Evolutionary conservation across 495 filamentous ascomycete genomes (phyloP), one percentile per base, ranked within the genome.

Genomic region (Clavariopsis aquatica): DNA sequence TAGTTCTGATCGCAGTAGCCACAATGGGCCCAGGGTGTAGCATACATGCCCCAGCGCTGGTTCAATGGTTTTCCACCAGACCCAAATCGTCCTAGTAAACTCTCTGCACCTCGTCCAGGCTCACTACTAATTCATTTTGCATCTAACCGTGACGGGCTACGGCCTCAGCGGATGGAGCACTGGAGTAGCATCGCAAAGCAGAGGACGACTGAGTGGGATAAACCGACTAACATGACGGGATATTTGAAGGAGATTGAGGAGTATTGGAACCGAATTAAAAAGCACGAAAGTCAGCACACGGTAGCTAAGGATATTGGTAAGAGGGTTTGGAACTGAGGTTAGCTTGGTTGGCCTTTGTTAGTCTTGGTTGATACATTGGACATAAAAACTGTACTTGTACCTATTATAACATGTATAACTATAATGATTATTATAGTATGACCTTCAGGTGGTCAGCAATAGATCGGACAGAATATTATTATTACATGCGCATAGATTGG

Each of bases 21-120:
- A 12, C 77, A 74, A 74, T 76, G 52, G 67, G 55, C 57, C 27
- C 55, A 36, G 6, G 23, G 43, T 26, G 58, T 57, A 15, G 51
- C 52, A 41, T 55, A 57, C 12, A 56, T 64, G 0, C 76, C 77
- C 22, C 76, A 77, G 52, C 64, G 72, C 5, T 79, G 76, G 76
- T 78, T 79, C 73, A 79, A 78, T 47, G 73, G 70, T 5, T 79
- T 75, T 38, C 75, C 76, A 24, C 68, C 69, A 28, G 68, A 71
- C 52, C 12, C 23, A 62, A 65, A 52, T 27, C 22, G 2, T 70
- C 71, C 52, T 36, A 70, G n/a, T 41, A 62, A n/a, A 66, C 74
- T 5, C 71, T 17, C 58, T 41, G 71, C 76, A 58, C 55, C 72
- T 22, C 68, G 73, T 1, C 60, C 62, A 12, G 76, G 76, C 2